Conservation (phyloP, 805 yeast genomes). For the Saturnispora besseyi region DNA sequence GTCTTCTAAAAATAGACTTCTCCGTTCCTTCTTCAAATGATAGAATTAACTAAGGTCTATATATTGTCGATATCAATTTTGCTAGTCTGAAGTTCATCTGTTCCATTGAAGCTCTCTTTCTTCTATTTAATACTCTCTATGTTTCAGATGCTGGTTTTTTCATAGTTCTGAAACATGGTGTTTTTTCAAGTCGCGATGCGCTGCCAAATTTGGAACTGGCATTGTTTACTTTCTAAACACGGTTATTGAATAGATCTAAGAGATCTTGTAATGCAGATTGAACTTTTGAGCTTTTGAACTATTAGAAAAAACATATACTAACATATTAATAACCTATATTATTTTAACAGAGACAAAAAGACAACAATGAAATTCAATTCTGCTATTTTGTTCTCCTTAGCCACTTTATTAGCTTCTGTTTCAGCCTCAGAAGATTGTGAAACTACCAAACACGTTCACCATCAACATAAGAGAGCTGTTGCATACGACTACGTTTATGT, state of each 20-base stretch:
- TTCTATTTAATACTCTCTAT: not conserved
- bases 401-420: slow-evolving; percentile 21
- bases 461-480: slow-evolving; percentile 50
- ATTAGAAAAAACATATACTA: not conserved
- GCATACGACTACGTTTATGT: slow-evolving; percentile 41
- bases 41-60: not conserved
- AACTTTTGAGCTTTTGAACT: not conserved
- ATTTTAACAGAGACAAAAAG: no score
- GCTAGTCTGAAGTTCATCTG: no score
- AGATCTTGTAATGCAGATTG: no score
- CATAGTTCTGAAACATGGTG: not conserved
- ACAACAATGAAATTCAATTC: slow-evolving; percentile 20
- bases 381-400: slow-evolving; percentile 19
- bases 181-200: not conserved
- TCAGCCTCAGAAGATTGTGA: slow-evolving; percentile 30
- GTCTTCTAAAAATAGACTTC: no score
- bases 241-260: not conserved
- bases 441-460: slow-evolving; percentile 48
- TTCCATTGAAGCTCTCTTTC: no score
- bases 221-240: not conserved
- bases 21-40: not conserved
- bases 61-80: no score
- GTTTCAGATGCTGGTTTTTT: not conserved
- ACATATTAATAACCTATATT: not conserved
- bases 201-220: not conserved